Evolutionary conservation across 1,284 basidiomycete genomes (phyloP).

Genomic region (Boletus sp.): DNA sequence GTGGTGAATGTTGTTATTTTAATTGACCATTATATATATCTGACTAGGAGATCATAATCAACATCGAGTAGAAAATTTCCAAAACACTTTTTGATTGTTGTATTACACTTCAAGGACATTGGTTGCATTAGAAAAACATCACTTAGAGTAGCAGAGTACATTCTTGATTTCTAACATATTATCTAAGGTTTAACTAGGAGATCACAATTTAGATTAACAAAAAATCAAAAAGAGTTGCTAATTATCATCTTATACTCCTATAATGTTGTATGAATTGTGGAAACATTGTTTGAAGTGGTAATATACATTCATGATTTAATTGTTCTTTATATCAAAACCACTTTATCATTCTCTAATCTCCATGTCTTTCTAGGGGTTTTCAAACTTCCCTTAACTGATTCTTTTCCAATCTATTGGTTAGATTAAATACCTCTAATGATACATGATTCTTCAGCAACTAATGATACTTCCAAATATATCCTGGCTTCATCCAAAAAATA

Average conservation of each 20-base stretch:
- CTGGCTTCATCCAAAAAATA: background rate
- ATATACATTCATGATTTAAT: background rate
- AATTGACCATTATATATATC: no score
- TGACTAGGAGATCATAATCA: no score
- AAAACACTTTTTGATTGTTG: no score
- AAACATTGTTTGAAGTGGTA: background rate
- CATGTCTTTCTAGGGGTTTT: constrained; percentile 1
- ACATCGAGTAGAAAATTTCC: no score
- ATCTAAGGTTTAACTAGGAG: no score
- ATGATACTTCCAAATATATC: constrained; percentile 1
- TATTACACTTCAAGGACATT: no score
- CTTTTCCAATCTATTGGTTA: background rate
- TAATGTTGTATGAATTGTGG: background rate
- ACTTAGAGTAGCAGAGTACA: no score
- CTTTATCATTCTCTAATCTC: background rate
- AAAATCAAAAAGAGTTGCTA: background rate
- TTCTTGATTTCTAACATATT: no score
- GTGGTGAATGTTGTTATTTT: no score
- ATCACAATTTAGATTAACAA: background rate
- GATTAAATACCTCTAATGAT: background rate
- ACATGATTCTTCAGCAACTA: background rate
- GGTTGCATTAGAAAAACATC: no score
- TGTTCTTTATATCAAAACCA: background rate
- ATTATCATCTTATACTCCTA: background rate
- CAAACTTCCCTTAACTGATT: background rate